Conservation (phyloP, 1,284 basidiomycete genomes). For the Phlebopus sp. region DNA sequence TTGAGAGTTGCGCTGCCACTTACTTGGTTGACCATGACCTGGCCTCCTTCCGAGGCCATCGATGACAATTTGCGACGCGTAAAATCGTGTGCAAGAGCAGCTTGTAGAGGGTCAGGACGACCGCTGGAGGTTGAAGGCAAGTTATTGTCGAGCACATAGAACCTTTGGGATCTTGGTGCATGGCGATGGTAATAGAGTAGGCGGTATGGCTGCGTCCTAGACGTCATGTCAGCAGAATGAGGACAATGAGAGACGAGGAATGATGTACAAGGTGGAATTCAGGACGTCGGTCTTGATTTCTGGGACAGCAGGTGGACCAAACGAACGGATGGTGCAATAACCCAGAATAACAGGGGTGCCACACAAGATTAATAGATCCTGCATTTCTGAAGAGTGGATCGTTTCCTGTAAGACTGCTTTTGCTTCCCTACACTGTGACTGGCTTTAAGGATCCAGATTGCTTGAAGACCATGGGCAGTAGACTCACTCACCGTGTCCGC, state of each 20-base stretch:
- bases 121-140: conserved; percentile 22
- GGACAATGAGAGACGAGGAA: conserved; percentile 7
- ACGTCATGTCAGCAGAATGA: conserved; percentile 9
- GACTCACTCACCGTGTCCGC: conserved; percentile 34
- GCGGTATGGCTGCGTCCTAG: conserved; percentile 24
- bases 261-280: conserved; percentile 15
- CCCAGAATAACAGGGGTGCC: conserved; percentile 29
- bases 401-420: conserved; percentile 12
- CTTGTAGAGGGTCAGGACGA: conserved; percentile 13
- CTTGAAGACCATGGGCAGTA: not conserved
- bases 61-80: conserved; percentile 14
- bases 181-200: conserved; percentile 53
- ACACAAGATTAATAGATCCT: conserved; percentile 11
- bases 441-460: conserved; percentile 3
- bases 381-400: conserved; percentile 9
- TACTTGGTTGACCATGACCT: conserved; percentile 24
- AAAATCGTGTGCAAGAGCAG: conserved; percentile 27
- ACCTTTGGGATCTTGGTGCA: conserved; percentile 46
- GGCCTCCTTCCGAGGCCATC: conserved; percentile 11
- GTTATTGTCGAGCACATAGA: conserved; percentile 48
- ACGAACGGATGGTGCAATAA: conserved; percentile 18
- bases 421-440: conserved; percentile 22
- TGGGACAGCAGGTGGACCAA: conserved; percentile 10
- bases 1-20: conserved; percentile 2
- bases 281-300: conserved; percentile 15